phyloP scores from a whole-genome alignment of 2,329 filamentous ascomycete genomes.

The Teratosphaeria gauchensis region DNA sequence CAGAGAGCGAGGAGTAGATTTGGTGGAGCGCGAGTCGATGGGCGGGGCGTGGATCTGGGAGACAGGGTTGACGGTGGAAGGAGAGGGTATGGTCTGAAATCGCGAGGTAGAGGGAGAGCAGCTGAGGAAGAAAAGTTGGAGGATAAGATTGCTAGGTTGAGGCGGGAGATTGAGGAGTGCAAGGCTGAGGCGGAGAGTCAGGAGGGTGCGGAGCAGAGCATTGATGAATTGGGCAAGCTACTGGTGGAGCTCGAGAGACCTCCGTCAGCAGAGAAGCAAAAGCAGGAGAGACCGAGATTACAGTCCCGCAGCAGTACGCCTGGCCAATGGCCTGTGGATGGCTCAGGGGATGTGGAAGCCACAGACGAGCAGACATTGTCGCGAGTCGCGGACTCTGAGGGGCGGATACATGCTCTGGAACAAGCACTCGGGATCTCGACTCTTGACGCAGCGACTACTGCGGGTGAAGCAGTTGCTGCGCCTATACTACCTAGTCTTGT shows the following conservation, averaged over 20 bases:
- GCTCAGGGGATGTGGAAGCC: background rate
- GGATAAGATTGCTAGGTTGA: constrained; percentile 69
- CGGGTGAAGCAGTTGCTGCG: constrained; percentile 40
- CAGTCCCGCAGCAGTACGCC: background rate
- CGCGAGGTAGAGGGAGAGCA: constrained; percentile 37
- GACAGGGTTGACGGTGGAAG: constrained; percentile 76
- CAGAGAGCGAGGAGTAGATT: constrained; percentile 75
- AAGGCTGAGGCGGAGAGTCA: constrained; percentile 31
- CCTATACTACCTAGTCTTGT: constrained; percentile 78
- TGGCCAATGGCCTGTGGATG: background rate
- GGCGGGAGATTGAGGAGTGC: constrained; percentile 65
- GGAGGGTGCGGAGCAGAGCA: constrained; percentile 45
- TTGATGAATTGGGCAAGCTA: constrained; percentile 59
- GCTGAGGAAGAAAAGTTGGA: constrained; percentile 64
- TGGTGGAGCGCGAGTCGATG: constrained; percentile 62
- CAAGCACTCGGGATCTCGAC: constrained; percentile 69
- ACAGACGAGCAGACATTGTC: constrained; percentile 52
- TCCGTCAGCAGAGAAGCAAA: constrained; percentile 11
- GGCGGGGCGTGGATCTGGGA: constrained; percentile 74
- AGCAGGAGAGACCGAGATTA: background rate
- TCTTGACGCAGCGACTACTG: constrained; percentile 49
- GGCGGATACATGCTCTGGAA: constrained; percentile 69
- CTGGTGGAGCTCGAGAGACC: constrained; percentile 53
- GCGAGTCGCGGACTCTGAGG: constrained; percentile 80
- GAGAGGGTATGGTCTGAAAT: constrained; percentile 62